phyloP scores from a whole-genome alignment of 106 monocot species.

The Allium fistulosum region DNA sequence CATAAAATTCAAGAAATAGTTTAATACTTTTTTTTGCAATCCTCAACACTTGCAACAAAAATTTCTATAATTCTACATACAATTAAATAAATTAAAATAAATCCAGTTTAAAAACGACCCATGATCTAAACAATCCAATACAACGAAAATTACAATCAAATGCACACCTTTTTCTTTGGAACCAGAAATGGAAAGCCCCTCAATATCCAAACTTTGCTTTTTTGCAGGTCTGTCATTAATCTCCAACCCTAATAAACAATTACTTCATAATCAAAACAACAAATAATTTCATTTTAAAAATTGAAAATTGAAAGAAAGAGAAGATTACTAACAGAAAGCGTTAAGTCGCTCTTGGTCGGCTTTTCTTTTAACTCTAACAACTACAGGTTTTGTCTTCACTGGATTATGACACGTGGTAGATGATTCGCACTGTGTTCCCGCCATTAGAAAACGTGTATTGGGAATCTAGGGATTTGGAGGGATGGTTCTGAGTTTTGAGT shows the following conservation, averaged over 20 bases:
- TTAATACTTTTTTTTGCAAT: no score
- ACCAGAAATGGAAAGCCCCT: slow-evolving; percentile 32
- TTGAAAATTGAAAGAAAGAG: neutral
- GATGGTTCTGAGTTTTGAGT: no score
- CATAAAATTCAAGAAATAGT: no score
- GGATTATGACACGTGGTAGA: neutral
- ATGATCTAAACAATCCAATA: no score
- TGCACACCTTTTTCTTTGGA: slow-evolving; percentile 17
- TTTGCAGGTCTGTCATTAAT: slow-evolving; percentile 62
- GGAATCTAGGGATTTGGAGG: no score
- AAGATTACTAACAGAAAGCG: slow-evolving; percentile 39
- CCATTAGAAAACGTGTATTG: neutral
- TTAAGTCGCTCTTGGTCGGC: slow-evolving; percentile 39
- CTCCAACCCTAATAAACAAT: slow-evolving; percentile 43
- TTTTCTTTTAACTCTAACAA: slow-evolving; percentile 80
- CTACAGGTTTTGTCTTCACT: slow-evolving; percentile 38
- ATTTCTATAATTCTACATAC: no score
- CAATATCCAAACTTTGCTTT: slow-evolving; percentile 32
- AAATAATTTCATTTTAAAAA: neutral
- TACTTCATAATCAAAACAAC: neutral
- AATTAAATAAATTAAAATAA: no score
- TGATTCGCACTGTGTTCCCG: neutral
- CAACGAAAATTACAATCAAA: neutral
- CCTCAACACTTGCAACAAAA: no score
- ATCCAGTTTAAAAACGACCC: no score